These are phyloP conservation scores for Casuarina cunninghamiana DNA, from an alignment of 306 rosid genomes.

Conservation along the genomic window DNA sequence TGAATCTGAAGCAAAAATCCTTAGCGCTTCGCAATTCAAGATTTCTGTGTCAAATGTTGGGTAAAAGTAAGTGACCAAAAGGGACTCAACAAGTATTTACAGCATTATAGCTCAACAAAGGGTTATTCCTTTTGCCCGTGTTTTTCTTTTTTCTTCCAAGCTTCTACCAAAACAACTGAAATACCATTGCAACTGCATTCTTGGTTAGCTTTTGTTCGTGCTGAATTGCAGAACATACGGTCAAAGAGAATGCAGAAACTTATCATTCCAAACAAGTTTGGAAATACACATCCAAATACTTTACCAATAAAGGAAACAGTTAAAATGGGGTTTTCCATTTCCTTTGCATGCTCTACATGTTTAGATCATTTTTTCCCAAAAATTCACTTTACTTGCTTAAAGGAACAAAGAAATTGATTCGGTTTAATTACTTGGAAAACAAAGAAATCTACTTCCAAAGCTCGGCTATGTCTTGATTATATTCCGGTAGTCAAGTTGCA, in stretches of 20 bases:
- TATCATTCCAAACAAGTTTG: neutral
- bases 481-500: neutral
- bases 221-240: too few species aligned
- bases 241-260: neutral
- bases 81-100: neutral
- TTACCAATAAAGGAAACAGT: neutral
- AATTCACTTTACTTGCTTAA: neutral
- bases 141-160: neutral
- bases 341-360: neutral
- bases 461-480: neutral
- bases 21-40: neutral
- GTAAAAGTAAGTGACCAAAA: neutral
- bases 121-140: neutral
- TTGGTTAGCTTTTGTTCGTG: neutral
- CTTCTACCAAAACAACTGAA: neutral
- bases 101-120: neutral
- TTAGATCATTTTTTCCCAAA: neutral
- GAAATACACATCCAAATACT: neutral
- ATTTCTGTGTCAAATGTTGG: neutral
- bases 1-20: constrained; percentile 12
- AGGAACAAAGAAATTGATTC: neutral
- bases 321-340: neutral
- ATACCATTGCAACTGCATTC: neutral
- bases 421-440: too few species aligned
- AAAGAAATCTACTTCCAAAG: neutral